These are phyloP conservation scores for Escallonia herrerae DNA, from an alignment of 129 eudicot species.

Conservation along the genomic window DNA sequence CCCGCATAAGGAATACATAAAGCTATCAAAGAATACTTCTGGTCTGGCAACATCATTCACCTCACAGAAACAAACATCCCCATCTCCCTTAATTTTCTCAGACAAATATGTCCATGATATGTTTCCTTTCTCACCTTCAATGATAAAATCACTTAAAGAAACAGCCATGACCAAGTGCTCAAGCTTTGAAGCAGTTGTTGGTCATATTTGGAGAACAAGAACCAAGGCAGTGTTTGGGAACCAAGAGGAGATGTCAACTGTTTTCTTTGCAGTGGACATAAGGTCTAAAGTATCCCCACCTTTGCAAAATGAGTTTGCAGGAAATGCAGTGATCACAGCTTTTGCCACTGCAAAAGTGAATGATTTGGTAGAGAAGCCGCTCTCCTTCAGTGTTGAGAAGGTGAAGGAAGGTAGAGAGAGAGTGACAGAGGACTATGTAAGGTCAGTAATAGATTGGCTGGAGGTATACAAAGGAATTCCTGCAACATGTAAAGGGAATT, in stretches of 20 bases:
- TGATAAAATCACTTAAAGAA: slow-evolving; percentile 6
- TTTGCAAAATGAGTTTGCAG: slow-evolving; percentile 16
- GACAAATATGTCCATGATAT: slow-evolving; percentile 21
- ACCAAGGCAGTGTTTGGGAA: slow-evolving; percentile 14
- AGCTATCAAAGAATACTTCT: background rate
- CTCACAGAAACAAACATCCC: slow-evolving; percentile 13
- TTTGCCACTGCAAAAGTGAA: slow-evolving; percentile 13
- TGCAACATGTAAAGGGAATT: slow-evolving; percentile 20
- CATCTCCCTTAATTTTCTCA: slow-evolving; percentile 19
- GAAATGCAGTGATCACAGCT: slow-evolving; percentile 36
- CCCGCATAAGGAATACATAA: slow-evolving; percentile 26
- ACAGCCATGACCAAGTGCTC: slow-evolving; percentile 18
- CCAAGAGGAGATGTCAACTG: slow-evolving; percentile 7
- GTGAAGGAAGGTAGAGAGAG: slow-evolving; percentile 27
- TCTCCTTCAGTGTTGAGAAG: slow-evolving; percentile 21
- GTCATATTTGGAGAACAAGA: slow-evolving; percentile 29
- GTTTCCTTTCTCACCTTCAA: slow-evolving; percentile 19
- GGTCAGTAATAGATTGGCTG: slow-evolving; percentile 32
- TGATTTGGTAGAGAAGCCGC: slow-evolving; percentile 17
- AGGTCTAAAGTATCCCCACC: slow-evolving; percentile 27
- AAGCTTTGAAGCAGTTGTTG: slow-evolving; percentile 27
- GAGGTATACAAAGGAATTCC: slow-evolving; percentile 35
- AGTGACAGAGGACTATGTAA: slow-evolving; percentile 22
- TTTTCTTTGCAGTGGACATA: slow-evolving; percentile 36
- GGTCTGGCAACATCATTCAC: slow-evolving; percentile 19